Conservation (phyloP, 1,284 basidiomycete species). For the Boletus semigastroideus region DNA sequence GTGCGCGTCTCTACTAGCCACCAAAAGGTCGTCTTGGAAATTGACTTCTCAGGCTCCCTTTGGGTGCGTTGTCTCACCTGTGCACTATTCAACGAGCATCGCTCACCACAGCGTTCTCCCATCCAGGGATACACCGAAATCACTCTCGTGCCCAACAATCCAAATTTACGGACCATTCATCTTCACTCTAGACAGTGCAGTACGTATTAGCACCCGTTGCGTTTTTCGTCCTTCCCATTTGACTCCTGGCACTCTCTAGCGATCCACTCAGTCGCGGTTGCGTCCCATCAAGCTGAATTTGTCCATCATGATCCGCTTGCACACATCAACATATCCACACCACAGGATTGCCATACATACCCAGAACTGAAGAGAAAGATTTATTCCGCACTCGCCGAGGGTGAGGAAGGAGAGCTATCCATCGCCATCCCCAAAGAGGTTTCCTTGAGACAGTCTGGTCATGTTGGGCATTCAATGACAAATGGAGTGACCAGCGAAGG, state of each 20-base stretch:
- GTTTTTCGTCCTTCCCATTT: conserved; percentile 1
- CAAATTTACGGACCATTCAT: conserved; percentile 76
- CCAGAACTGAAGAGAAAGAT: conserved; percentile 93
- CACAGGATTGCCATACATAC: conserved; percentile 85
- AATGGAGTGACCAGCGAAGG: conserved; percentile 49
- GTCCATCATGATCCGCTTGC: conserved; percentile 75
- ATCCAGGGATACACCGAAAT: conserved; percentile 88
- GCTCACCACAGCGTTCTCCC: conserved; percentile 15
- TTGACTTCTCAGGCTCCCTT: conserved; percentile 79
- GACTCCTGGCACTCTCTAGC: conserved; percentile 43
- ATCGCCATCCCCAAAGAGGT: conserved; percentile 87
- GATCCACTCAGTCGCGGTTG: conserved; percentile 74
- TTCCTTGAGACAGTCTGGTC: conserved; percentile 60
- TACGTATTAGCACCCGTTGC: conserved; percentile 41
- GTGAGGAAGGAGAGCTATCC: conserved; percentile 91
- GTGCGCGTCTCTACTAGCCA: conserved; percentile 74
- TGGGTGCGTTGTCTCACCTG: conserved; percentile 50
- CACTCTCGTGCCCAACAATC: conserved; percentile 76
- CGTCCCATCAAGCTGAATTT: conserved; percentile 69
- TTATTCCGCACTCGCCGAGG: conserved; percentile 87
- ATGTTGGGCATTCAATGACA: conserved; percentile 41
- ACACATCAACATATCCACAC: conserved; percentile 66
- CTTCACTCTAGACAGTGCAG: conserved; percentile 85
- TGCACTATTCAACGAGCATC: conserved; percentile 11
- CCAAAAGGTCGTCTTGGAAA: conserved; percentile 89